These are phyloP conservation scores for Pezicula carpinea DNA, from an alignment of 2,329 filamentous ascomycete species.

Conservation along the genomic window DNA sequence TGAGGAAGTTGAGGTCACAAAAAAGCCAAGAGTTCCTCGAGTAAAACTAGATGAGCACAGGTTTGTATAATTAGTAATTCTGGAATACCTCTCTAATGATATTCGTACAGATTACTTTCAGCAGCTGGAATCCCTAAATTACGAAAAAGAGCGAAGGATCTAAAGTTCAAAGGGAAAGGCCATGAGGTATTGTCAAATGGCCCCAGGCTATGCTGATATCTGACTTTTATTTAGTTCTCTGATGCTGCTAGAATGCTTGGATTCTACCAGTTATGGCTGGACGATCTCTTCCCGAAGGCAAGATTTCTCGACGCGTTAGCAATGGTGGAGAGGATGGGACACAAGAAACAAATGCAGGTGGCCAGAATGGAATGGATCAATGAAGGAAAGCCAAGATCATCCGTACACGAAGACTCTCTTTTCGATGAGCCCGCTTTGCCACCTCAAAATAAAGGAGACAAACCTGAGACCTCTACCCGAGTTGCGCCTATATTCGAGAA, in stretches of 20 bases:
- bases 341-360: slow-evolving; percentile 71
- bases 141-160: slow-evolving; percentile 61
- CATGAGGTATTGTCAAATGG: slow-evolving; percentile 61
- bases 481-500: slow-evolving; percentile 35
- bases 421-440: slow-evolving; percentile 21
- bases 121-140: slow-evolving; percentile 79
- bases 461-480: slow-evolving; percentile 25
- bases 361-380: slow-evolving; percentile 82
- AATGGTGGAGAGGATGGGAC: slow-evolving; percentile 92
- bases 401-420: slow-evolving; percentile 23
- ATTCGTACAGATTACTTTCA: slow-evolving; percentile 63
- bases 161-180: slow-evolving; percentile 87
- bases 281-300: slow-evolving; percentile 91
- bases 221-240: slow-evolving; percentile 56
- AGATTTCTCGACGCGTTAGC: slow-evolving; percentile 84
- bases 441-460: slow-evolving; percentile 23
- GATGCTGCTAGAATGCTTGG: slow-evolving; percentile 78
- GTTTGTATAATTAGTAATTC: slow-evolving; percentile 35
- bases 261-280: slow-evolving; percentile 94
- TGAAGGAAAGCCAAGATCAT: slow-evolving; percentile 55
- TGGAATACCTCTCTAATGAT: neutral
- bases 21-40: slow-evolving; percentile 69
- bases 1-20: slow-evolving; percentile 71
- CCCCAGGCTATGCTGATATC: neutral
- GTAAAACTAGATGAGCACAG: slow-evolving; percentile 84